phyloP scores from a whole-genome alignment of 2,329 filamentous ascomycete genomes.

The Immersiporthe knoxdaviesiana region DNA sequence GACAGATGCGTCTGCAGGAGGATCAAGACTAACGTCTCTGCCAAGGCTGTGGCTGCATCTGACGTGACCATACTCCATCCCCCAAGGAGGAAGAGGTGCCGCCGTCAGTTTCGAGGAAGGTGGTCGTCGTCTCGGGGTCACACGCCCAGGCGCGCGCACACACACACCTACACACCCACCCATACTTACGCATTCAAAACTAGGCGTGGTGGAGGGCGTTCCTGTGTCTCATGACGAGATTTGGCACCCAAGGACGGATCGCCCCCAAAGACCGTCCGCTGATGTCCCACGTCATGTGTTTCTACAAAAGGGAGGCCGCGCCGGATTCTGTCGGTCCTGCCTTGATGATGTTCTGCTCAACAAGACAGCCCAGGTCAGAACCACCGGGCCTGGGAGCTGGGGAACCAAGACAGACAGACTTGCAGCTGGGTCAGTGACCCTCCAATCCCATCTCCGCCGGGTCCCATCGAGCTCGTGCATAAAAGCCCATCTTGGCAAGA shows the following conservation, averaged over 20 bases:
- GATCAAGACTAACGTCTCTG: constrained; percentile 5
- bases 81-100: constrained; percentile 8
- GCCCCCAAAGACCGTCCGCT: background rate
- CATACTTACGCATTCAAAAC: no score
- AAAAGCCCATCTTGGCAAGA: constrained; percentile 1
- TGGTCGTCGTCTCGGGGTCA: background rate
- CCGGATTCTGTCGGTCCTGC: background rate
- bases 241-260: background rate
- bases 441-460: background rate
- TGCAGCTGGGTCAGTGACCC: background rate
- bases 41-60: constrained; percentile 26
- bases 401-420: background rate
- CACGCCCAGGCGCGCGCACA: background rate
- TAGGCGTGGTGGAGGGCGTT: background rate
- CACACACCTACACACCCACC: background rate
- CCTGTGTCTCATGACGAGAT: background rate
- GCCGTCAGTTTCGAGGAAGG: constrained; percentile 8
- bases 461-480: constrained; percentile 4
- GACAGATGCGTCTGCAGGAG: constrained; percentile 11
- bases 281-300: constrained; percentile 3
- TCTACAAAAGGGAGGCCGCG: background rate
- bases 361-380: background rate
- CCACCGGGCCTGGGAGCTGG: background rate
- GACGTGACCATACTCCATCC: constrained; percentile 18
- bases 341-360: background rate